Evolutionary conservation across 1,139 yeast genomes (phyloP).

Genomic region (Candida glucosophila): DNA sequence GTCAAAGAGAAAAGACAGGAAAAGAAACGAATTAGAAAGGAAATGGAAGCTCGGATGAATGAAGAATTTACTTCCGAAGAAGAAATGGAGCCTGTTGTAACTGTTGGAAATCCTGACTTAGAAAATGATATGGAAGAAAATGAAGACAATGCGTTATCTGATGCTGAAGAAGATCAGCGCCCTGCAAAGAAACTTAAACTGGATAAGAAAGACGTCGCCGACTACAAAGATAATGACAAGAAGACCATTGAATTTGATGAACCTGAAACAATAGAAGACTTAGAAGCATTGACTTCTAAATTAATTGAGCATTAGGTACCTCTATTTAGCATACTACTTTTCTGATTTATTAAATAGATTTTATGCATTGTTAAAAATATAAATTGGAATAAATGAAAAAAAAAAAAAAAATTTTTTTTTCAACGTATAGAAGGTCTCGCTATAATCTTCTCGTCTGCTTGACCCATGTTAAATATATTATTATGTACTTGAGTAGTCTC

Average conservation of each 20-base stretch:
- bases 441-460: conserved; percentile 47
- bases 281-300: conserved; percentile 81
- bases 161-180: conserved; percentile 34
- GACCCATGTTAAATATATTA: conserved; percentile 52
- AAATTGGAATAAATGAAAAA: neutral
- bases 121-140: conserved; percentile 41
- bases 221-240: conserved; percentile 10
- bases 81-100: conserved; percentile 16
- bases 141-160: conserved; percentile 14
- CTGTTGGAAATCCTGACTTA: conserved; percentile 25
- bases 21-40: conserved; percentile 84
- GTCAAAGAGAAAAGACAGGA: conserved; percentile 81
- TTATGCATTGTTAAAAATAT: no score
- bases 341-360: conserved; percentile 1
- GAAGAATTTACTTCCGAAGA: conserved; percentile 36
- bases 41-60: conserved; percentile 47
- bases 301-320: conserved; percentile 24
- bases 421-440: conserved; percentile 32
- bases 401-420: neutral
- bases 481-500: conserved; percentile 27
- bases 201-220: conserved; percentile 32
- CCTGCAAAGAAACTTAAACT: conserved; percentile 51
- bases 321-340: no score
- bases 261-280: conserved; percentile 86
- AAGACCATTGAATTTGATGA: conserved; percentile 66